Base-by-base conservation (phyloP, 2,329 filamentous ascomycete species). In the Neofusicoccum ribis region DNA sequence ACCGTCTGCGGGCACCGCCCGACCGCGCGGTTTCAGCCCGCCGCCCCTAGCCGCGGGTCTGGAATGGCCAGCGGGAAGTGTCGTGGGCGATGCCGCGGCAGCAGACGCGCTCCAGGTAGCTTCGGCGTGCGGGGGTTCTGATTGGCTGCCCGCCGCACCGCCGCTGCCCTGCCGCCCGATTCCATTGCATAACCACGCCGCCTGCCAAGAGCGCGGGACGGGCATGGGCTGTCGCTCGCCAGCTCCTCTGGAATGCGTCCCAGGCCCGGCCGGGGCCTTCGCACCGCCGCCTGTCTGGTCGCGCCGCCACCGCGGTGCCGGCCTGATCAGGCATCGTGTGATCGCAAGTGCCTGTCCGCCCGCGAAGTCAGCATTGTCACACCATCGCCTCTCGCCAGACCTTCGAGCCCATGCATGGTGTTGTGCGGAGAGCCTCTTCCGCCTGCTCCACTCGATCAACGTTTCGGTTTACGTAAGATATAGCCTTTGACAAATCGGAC, bases 51-150 rank as follows among this genome's bases (percentile, higher is more conserved):
- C 9, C 9, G 37, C 14, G 14, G 37, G 37, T 9, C 37, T 39
- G 6, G 37, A 39, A 39, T 39, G 3, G 14, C 3, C 11, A 39
- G 37, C 37, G 37, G 37, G 37, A 39, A 15, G 37, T 15, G 37
- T 11, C 14, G 37, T 31, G 27, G 27, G 27, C 27, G 37, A 11
- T 39, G 37, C 14, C 37, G 14, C 37, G 2, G 17, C 23, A 36
- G 27, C 11, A 23, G 27, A 31, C 27, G 51, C 51, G 23, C 54
- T 44, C 54, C 54, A 58, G 54, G 54, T 58, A 58, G 54, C 27
- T 58, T 58, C 54, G 54, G 54, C 39, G 54, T 58, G 54, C 54
- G 54, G 54, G 36, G 20, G 37, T 58, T 58, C 54, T 58, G 54
- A 58, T 58, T 58, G 54, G 54, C 15, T 46, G 39, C 23, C 5